These are phyloP conservation scores for Stagonosporopsis vannaccii DNA, from an alignment of 2,329 filamentous ascomycete genomes.

Conservation along the genomic window DNA sequence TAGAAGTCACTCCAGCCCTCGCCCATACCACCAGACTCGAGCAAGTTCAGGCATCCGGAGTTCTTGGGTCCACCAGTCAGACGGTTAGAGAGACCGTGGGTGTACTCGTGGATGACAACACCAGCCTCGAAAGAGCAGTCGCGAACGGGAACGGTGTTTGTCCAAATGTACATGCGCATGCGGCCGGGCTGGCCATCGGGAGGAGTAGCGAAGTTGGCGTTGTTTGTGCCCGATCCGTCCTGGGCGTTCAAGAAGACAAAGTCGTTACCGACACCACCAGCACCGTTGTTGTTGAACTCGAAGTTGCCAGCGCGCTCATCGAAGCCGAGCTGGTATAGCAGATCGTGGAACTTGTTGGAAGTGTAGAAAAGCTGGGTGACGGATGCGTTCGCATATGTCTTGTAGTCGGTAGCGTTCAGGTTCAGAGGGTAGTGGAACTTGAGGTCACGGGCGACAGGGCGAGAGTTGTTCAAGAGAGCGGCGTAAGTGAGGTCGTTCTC, in stretches of 20 bases:
- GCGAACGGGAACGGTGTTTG: slow-evolving; percentile 55
- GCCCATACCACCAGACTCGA: slow-evolving; percentile 65
- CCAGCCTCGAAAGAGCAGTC: slow-evolving; percentile 67
- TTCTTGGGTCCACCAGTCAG: slow-evolving; percentile 67
- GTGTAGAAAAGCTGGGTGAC: slow-evolving; percentile 69
- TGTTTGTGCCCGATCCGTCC: slow-evolving; percentile 62
- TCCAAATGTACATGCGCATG: slow-evolving; percentile 69
- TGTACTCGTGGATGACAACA: slow-evolving; percentile 63
- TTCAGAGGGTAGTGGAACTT: slow-evolving; percentile 53
- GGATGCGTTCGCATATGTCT: slow-evolving; percentile 61
- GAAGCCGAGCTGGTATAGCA: slow-evolving; percentile 66
- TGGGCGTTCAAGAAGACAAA: slow-evolving; percentile 65
- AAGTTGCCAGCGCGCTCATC: slow-evolving; percentile 67
- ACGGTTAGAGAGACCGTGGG: slow-evolving; percentile 61
- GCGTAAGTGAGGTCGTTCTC: slow-evolving; percentile 40
- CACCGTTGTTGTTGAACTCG: slow-evolving; percentile 63
- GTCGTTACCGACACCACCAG: slow-evolving; percentile 61
- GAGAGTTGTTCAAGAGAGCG: slow-evolving; percentile 59
- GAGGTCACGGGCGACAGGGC: slow-evolving; percentile 54
- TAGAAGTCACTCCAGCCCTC: slow-evolving; percentile 67
- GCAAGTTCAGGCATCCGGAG: slow-evolving; percentile 55
- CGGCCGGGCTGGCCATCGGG: slow-evolving; percentile 52
- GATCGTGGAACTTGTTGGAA: slow-evolving; percentile 65
- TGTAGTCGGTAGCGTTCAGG: slow-evolving; percentile 31
- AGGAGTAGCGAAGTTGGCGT: slow-evolving; percentile 65